Base-by-base conservation (phyloP, 2,329 filamentous ascomycete genomes). In the Trichoderma cornu-damae region DNA sequence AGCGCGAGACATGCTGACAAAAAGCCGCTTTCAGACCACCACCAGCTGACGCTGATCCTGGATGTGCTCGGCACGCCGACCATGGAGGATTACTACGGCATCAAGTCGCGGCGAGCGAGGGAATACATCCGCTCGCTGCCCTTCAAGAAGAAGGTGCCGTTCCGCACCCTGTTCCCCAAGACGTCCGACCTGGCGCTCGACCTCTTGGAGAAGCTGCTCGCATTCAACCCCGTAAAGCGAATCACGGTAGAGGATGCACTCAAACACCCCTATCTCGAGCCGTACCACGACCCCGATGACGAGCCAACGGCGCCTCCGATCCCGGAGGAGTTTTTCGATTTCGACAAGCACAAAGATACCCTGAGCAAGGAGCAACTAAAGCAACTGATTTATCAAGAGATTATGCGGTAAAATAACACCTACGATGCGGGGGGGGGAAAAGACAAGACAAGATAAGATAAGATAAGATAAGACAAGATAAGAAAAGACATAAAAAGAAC, bases 21-120 rank as follows among this genome's bases (percentile, higher is more conserved):
- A 24, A 32, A 14, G 2, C 20, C 11, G 26, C 26, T 12, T 46
- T 9, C 65, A 96, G 90, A 99, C 72, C 94, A 99, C 75, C 94
- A 99, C 77, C 94, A 99, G 76, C 79, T 99, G 67, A 99, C 94
- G 6, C 81, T 99, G 61, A 99, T 99, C 69, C 81, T 99, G 64
- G 94, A 99, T 67, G 93, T 99, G 51, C 87, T 99, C 59, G 94
- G 94, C 63, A 99, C 94, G 3, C 94, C 94, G 2, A 99, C 94
- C 11, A 99, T 99, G 94, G 94, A 99, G 73, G 94, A 99, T 72
- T 99, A 99, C 82, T 99, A 99, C 68, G 94, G 94, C 63, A 99
- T 99, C 83, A 99, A 99, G 78, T 97, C 94, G 54, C 89, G 94
- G 64, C 90, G 94, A 68, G 94, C 94, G 50, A 85, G 94, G 63